phyloP scores from a whole-genome alignment of 345 rosid species.

The Rhizophora apiculata region DNA sequence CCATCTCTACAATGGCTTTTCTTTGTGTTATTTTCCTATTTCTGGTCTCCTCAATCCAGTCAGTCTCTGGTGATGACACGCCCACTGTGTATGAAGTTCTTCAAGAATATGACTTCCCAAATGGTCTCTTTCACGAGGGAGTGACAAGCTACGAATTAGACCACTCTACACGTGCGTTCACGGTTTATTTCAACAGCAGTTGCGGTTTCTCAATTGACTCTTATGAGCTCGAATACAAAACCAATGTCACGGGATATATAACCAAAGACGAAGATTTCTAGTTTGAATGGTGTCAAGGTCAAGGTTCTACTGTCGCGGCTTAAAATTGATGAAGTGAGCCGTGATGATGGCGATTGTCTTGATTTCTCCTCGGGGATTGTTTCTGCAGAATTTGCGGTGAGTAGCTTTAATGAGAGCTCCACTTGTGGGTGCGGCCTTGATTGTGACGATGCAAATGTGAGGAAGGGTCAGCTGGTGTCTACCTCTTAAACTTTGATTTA shows the following conservation, averaged over 20 bases:
- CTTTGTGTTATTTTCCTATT: neutral
- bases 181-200: conserved; percentile 34
- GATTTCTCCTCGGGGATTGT: conserved; percentile 49
- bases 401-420: conserved; percentile 36
- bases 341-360: conserved; percentile 36
- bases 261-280: conserved; percentile 33
- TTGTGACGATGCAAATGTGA: conserved; percentile 19
- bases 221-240: conserved; percentile 43
- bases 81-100: conserved; percentile 35
- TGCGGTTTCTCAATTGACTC: conserved; percentile 41
- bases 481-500: conserved; percentile 10
- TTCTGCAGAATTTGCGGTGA: conserved; percentile 37
- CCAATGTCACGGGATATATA: conserved; percentile 39
- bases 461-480: conserved; percentile 1
- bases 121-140: conserved; percentile 39
- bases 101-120: conserved; percentile 32
- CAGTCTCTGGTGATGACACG: neutral
- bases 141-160: conserved; percentile 21
- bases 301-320: conserved; percentile 47
- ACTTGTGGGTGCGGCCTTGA: conserved; percentile 52
- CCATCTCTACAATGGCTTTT: conserved; percentile 2
- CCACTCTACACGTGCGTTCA: conserved; percentile 32
- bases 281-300: conserved; percentile 41
- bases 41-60: neutral
- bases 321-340: conserved; percentile 36